phyloP scores from a whole-genome alignment of 306 rosid genomes.

The Oxytropis ochrocephala region DNA sequence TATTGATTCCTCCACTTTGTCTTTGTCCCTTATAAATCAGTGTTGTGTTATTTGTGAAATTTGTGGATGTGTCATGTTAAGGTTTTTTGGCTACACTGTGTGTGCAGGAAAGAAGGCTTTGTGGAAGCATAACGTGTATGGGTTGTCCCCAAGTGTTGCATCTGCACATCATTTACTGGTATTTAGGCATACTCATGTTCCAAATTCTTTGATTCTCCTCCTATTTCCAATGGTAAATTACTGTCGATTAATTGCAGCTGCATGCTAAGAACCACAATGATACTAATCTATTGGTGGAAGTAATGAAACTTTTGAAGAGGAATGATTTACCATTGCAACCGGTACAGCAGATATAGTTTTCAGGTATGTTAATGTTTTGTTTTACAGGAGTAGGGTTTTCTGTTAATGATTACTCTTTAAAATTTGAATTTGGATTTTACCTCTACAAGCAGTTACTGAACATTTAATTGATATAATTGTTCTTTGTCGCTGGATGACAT shows the following conservation, averaged over 20 bases:
- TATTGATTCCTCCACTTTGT: not conserved
- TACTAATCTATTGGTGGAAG: conserved; percentile 58
- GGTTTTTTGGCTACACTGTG: conserved; percentile 7
- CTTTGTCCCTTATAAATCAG: not conserved
- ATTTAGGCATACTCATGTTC: conserved; percentile 17
- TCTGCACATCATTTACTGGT: conserved; percentile 90
- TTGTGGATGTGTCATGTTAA: not conserved
- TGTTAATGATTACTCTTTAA: not conserved
- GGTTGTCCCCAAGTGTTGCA: conserved; percentile 62
- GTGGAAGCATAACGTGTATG: conserved; percentile 83
- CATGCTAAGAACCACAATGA: conserved; percentile 66
- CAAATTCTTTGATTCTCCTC: conserved; percentile 4
- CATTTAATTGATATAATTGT: not conserved
- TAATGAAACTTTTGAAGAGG: conserved; percentile 67
- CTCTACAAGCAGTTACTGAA: not conserved
- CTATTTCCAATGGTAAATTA: conserved; percentile 15
- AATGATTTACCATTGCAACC: conserved; percentile 81
- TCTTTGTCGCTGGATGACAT: not conserved
- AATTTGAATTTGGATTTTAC: not conserved
- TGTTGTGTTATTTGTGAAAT: not conserved
- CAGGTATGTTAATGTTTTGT: conserved; percentile 45
- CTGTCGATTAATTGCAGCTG: conserved; percentile 35
- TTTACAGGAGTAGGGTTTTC: not conserved
- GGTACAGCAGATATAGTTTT: conserved; percentile 91
- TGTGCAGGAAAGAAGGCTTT: conserved; percentile 73